These are phyloP conservation scores for Perilla frutescens DNA, from an alignment of 257 asterid species.

Conservation along the genomic window DNA sequence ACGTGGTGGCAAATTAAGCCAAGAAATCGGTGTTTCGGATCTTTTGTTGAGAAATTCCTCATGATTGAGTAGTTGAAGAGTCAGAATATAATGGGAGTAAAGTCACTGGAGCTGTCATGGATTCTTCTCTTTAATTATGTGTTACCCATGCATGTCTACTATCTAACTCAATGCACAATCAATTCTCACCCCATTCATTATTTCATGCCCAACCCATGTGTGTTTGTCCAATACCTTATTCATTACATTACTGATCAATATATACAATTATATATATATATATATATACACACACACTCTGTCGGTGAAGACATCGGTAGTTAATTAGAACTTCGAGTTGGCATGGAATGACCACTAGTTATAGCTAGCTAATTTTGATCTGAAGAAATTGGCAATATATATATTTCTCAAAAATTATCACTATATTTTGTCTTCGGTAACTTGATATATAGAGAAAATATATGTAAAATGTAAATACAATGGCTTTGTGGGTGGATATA, in stretches of 20 bases:
- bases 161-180: conserved; percentile 27
- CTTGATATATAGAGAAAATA: conserved; percentile 19
- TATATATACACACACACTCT: neutral
- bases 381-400: neutral
- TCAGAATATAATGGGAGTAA: neutral
- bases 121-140: conserved; percentile 6
- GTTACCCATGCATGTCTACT: conserved; percentile 8
- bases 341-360: too few species aligned
- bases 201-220: conserved; percentile 37
- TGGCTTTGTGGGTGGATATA: conserved; percentile 31
- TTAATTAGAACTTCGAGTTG: too few species aligned
- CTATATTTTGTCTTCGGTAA: conserved; percentile 14
- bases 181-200: conserved; percentile 30
- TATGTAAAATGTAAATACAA: conserved; percentile 16
- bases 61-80: neutral
- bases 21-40: too few species aligned
- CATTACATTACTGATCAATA: neutral
- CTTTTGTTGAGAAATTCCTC: too few species aligned
- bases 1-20: too few species aligned
- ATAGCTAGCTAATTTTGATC: neutral
- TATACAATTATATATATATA: neutral
- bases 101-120: conserved; percentile 3
- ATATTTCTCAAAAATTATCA: neutral
- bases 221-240: conserved; percentile 24
- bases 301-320: conserved; percentile 35